Evolutionary conservation across 352 stramenopile genomes (phyloP), one percentile per base, ranked within the genome.

Genomic region (Phytopythium montanum): DNA sequence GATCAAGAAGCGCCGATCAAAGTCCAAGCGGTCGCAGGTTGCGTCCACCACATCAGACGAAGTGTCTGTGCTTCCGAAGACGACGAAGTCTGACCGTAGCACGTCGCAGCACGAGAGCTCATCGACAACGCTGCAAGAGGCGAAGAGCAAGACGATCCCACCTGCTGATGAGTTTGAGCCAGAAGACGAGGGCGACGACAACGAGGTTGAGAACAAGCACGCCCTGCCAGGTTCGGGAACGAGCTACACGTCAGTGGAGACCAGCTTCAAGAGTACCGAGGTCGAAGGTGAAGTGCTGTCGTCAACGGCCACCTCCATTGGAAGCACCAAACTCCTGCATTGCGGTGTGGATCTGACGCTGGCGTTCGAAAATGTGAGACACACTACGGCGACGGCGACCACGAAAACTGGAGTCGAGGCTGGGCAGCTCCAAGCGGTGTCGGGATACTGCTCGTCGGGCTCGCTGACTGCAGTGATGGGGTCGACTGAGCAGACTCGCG

Each of bases 331-430:
- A 12, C 4, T 54, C 36, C 55, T 74, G 12, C 39, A 19, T 41
- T 25, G 33, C 45, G 56, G 56, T 14, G 38, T 55, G 1, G 62
- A 58, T 5, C 14, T 70, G 3, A 65, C 46, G 28, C 26, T 74
- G 29, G 59, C 63, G 21, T 70, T 74, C 33, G 59, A 70, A 16
- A 57, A 64, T 14, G 59, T 74, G 18, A 56, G 44, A 41, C 70
- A 46, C 28, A 45, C 33, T 58, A n/a, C 13, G 33, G 25, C 46
- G 56, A 54, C 36, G 38, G 25, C 39, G 10, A 36, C 31, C 23
- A 12, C 21, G 25, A 48, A 55, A 18, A 31, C 54, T 21, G 23
- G 25, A 21, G 50, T 8, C 25, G 29, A 61, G 39, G 54, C 55
- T n/a, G 55, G 69, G 39, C 61, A 48, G 55, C 50, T 56, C 2